phyloP scores from a whole-genome alignment of 306 rosid genomes.

The Rosa rugosa region DNA sequence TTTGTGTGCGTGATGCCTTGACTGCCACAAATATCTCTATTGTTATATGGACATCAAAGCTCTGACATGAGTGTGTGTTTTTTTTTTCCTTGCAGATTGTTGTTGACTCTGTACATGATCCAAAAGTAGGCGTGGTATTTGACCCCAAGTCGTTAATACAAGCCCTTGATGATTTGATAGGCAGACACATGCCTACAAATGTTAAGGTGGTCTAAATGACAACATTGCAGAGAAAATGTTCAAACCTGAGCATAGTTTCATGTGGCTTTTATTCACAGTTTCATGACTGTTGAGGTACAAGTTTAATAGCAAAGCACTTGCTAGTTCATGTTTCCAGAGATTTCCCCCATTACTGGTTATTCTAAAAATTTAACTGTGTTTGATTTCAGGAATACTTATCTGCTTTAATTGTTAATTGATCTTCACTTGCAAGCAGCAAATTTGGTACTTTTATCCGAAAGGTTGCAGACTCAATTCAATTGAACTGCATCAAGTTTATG shows the following conservation, averaged over 20 bases:
- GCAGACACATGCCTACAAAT: conserved; percentile 39
- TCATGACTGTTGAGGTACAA: conserved; percentile 27
- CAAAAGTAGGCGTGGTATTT: conserved; percentile 70
- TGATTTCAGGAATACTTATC: not conserved
- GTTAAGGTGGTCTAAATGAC: conserved; percentile 27
- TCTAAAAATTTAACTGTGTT: not conserved
- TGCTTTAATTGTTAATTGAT: not conserved
- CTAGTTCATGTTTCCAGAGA: not conserved
- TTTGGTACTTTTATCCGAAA: not conserved
- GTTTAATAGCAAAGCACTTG: not conserved
- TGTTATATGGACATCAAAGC: not conserved
- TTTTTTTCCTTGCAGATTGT: conserved; percentile 47
- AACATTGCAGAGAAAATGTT: conserved; percentile 12
- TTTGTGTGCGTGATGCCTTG: not conserved
- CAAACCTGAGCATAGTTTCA: conserved; percentile 20
- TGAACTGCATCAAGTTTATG: not conserved
- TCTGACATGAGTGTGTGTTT: conserved; percentile 15
- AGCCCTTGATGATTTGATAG: conserved; percentile 56
- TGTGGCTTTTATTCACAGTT: conserved; percentile 21
- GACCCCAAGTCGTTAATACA: conserved; percentile 72
- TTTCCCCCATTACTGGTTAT: not conserved
- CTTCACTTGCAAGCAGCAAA: conserved; percentile 1
- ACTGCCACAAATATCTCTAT: not conserved
- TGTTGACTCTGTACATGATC: conserved; percentile 67
- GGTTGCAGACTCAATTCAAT: not conserved